Conservation (phyloP, 768 basidiomycete genomes). For the Polyporus arcularius region DNA sequence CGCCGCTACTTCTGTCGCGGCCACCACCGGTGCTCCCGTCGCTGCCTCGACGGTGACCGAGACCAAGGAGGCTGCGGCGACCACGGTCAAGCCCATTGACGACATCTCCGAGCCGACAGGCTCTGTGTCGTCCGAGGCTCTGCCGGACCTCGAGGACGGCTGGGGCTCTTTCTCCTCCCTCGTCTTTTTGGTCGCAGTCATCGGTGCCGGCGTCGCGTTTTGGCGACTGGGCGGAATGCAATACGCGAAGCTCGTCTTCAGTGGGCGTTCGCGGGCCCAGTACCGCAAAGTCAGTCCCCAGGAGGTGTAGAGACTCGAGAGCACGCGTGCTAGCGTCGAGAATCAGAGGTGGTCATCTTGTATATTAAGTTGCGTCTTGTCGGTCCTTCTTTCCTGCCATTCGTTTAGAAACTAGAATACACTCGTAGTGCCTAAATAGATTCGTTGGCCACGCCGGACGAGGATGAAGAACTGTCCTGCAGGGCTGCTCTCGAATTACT, state of each 20-base stretch:
- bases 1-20: not conserved
- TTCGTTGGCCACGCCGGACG: too few relatives aligned
- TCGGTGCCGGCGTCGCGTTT: constrained; percentile 42
- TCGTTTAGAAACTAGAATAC: too few relatives aligned
- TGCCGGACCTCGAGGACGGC: constrained; percentile 11
- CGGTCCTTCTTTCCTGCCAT: too few relatives aligned
- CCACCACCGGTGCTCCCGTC: constrained; percentile 7
- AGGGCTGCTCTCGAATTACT: too few relatives aligned
- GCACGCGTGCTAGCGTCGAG: too few relatives aligned
- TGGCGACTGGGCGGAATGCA: constrained; percentile 55
- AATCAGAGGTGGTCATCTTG: not conserved
- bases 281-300: constrained; percentile 20
- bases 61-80: constrained; percentile 16
- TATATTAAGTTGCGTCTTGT: too few relatives aligned
- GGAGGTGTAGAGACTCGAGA: constrained; percentile 11
- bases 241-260: constrained; percentile 43
- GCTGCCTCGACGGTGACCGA: constrained; percentile 11
- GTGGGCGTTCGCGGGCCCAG: constrained; percentile 24
- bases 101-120: constrained; percentile 21
- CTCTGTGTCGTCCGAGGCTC: constrained; percentile 8
- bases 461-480: too few relatives aligned
- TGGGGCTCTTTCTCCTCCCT: constrained; percentile 28
- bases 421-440: too few relatives aligned
- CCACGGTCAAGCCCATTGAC: constrained; percentile 21
- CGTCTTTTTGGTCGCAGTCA: constrained; percentile 40